phyloP scores from a whole-genome alignment of 2,329 filamentous ascomycete species.

The Botrytis fragariae region DNA sequence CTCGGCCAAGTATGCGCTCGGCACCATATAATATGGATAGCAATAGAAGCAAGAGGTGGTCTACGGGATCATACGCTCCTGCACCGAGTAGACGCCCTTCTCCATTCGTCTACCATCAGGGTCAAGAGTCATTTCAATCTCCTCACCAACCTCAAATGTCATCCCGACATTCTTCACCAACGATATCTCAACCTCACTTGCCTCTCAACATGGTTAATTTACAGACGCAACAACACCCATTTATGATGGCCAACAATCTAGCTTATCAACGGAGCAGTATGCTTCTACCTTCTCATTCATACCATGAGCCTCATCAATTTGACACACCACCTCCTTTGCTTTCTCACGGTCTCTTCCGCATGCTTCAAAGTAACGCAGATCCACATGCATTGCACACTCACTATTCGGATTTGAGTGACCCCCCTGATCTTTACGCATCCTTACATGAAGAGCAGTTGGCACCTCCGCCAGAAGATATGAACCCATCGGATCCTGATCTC shows the following conservation, averaged over 20 bases:
- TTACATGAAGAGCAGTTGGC: conserved; percentile 70
- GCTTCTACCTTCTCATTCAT: conserved; percentile 52
- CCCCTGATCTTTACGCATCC: conserved; percentile 74
- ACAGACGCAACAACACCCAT: conserved; percentile 56
- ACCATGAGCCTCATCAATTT: conserved; percentile 51
- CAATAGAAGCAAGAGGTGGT: conserved; percentile 70
- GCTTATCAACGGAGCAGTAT: conserved; percentile 56
- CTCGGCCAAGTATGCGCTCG: conserved; percentile 64
- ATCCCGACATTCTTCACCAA: conserved; percentile 50
- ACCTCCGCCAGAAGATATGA: conserved; percentile 78
- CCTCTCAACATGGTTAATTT: conserved; percentile 49
- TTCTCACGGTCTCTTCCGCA: conserved; percentile 71
- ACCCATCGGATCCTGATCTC: conserved; percentile 71
- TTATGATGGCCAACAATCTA: conserved; percentile 52
- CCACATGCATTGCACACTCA: conserved; percentile 65
- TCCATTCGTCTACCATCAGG: conserved; percentile 61
- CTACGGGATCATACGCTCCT: conserved; percentile 69
- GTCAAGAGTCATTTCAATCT: conserved; percentile 55
- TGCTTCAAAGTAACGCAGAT: conserved; percentile 73
- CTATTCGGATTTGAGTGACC: conserved; percentile 71
- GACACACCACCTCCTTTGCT: conserved; percentile 60
- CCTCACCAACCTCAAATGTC: conserved; percentile 54
- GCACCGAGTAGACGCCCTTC: conserved; percentile 54
- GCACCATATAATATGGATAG: conserved; percentile 70
- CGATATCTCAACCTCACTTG: conserved; percentile 47